Evolutionary conservation across 2,329 filamentous ascomycete species (phyloP), one percentile per base, ranked within the genome.

Genomic region (Fusarium sp.): DNA sequence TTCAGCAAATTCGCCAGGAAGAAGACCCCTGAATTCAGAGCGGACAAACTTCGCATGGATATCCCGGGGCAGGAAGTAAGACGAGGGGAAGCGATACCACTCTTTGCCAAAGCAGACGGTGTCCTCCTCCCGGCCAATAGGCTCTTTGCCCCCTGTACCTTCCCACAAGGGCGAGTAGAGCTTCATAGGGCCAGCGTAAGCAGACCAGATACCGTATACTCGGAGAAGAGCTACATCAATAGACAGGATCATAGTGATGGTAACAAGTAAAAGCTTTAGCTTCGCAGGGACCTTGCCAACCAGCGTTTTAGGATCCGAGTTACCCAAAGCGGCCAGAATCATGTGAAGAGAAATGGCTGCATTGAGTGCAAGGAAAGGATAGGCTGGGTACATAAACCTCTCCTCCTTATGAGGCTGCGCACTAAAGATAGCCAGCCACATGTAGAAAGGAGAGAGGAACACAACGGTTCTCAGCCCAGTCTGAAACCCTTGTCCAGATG

Each of bases 51-150:
- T 97, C 72, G 92, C 91, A 67, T 88, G 90, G 82, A 96, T 92
- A 48, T 88, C 87, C n/a, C 89, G 83, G 1, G 96, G 95, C 5
- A 99, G 83, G 76, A 96, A 94, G 81, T 94, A 98, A 1, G 94
- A 96, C 1, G 92, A 95, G 3, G 96, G 95, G 76, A 97, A 98
- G 35, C 96, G 92, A 78, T 99, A 97, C 96, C 96, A 99, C 76
- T 99, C 96, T 77, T 98, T 99, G 27, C 93, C 94, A 37, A 97
- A 87, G 77, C 96, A 99, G 4, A 99, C 88, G 18, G 84, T 89
- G 66, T 93, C 90, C 17, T 90, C 91, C 3, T 81, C 76, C 0
- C 81, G 78, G 4, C 88, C 86, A 8, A 91, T 71, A 2, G 82
- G 85, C 11, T 81, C 74, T 15, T 83, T 74, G 42, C 81, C 80